A percentile compares a stretch with the other conserved stretches of the same genome.
Evolutionary conservation across 2,329 filamentous ascomycete species (phyloP).

Genomic region (Venturia pyrina): DNA sequence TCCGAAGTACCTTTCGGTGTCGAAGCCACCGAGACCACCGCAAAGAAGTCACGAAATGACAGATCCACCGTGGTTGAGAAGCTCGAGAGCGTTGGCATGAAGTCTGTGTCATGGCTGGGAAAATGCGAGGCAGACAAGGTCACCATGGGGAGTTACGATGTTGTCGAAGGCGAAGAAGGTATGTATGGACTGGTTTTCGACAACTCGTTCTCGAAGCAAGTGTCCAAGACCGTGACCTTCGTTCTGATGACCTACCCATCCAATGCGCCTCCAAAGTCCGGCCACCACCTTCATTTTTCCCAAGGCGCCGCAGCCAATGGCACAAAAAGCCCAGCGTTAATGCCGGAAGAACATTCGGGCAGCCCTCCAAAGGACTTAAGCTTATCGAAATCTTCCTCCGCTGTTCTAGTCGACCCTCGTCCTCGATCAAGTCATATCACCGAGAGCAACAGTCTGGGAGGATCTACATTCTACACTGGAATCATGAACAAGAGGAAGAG

Average conservation of each 20-base stretch:
- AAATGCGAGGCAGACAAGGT: conserved; percentile 97
- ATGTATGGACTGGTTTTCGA: conserved; percentile 97
- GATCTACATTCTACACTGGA: conserved; percentile 64
- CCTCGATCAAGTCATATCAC: conserved; percentile 27
- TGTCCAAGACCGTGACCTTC: conserved; percentile 86
- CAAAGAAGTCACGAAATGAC: conserved; percentile 46
- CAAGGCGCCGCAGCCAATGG: conserved; percentile 42
- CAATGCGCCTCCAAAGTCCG: conserved; percentile 63
- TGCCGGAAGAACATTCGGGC: conserved; percentile 40
- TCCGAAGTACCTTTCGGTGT: conserved; percentile 27
- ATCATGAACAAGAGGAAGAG: conserved; percentile 79
- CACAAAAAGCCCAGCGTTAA: conserved; percentile 31
- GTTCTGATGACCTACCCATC: conserved; percentile 91
- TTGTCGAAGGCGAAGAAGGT: conserved; percentile 62
- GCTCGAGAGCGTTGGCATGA: conserved; percentile 51
- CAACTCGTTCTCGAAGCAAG: conserved; percentile 93
- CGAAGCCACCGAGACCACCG: conserved; percentile 43
- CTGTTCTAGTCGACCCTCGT: conserved; percentile 27
- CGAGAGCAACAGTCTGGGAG: conserved; percentile 20
- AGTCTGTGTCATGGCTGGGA: conserved; percentile 67
- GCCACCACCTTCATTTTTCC: conserved; percentile 55
- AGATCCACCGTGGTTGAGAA: conserved; percentile 61
- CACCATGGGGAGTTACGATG: conserved; percentile 79
- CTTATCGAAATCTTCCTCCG: conserved; percentile 13
- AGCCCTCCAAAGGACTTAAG: conserved; percentile 30